Evolutionary conservation across 2,329 filamentous ascomycete genomes (phyloP).

Genomic region (Trichocomaceae sp.): DNA sequence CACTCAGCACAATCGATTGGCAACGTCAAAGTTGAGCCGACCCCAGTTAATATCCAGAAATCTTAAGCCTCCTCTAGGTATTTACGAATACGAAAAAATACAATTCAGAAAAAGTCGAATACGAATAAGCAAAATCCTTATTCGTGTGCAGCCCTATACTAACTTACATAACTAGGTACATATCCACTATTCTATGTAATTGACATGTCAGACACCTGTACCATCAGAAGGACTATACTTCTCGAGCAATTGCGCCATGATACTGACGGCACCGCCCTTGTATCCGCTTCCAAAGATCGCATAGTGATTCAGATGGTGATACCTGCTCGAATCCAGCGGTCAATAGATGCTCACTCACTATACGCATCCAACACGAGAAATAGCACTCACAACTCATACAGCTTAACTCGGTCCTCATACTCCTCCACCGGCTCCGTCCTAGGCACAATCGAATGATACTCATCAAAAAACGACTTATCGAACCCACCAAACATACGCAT

Average conservation of each 20-base stretch:
- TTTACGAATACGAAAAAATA: too few species aligned
- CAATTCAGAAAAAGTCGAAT: too few species aligned
- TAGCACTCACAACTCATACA: conserved; percentile 72
- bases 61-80: too few species aligned
- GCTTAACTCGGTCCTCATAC: conserved; percentile 70
- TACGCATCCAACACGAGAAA: neutral
- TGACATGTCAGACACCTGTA: too few species aligned
- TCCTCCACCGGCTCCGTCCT: conserved; percentile 75
- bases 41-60: too few species aligned
- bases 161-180: too few species aligned
- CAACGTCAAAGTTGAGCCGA: too few species aligned
- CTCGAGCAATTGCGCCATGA: conserved; percentile 65
- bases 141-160: too few species aligned
- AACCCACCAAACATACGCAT: conserved; percentile 98
- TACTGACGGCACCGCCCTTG: conserved; percentile 64
- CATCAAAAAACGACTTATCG: conserved; percentile 60
- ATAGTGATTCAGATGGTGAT: conserved; percentile 86
- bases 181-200: neutral
- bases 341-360: neutral
- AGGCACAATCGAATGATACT: conserved; percentile 68
- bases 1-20: too few species aligned
- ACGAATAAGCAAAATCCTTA: too few species aligned
- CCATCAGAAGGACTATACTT: conserved; percentile 51
- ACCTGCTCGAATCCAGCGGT: conserved; percentile 43
- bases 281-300: conserved; percentile 80